phyloP scores from a whole-genome alignment of 2,329 filamentous ascomycete genomes.

The Lasiodiplodia gonubiensis region DNA sequence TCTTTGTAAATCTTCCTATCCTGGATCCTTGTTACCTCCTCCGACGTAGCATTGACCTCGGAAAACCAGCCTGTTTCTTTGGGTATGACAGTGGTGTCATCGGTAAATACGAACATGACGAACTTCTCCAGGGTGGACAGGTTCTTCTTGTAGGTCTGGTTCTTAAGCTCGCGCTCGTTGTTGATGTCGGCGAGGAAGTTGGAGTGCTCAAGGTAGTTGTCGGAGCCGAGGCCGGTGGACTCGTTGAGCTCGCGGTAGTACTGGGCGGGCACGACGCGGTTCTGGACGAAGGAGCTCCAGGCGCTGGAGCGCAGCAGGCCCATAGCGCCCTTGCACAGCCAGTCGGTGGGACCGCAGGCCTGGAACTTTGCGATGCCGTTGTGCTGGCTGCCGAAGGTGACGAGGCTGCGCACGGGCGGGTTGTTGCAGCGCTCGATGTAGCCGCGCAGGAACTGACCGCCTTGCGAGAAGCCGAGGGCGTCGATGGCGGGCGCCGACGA shows the following conservation, averaged over 20 bases:
- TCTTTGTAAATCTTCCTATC: conserved; percentile 78
- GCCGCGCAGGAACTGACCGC: conserved; percentile 91
- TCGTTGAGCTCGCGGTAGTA: conserved; percentile 78
- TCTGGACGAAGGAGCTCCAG: conserved; percentile 80
- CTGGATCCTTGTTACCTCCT: conserved; percentile 68
- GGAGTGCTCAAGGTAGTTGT: conserved; percentile 76
- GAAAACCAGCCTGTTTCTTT: conserved; percentile 92
- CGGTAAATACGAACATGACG: conserved; percentile 86
- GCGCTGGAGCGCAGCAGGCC: conserved; percentile 78
- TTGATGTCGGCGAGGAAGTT: conserved; percentile 96
- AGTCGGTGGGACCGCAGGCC: conserved; percentile 72
- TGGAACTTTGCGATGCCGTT: conserved; percentile 89
- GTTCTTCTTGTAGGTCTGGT: conserved; percentile 73
- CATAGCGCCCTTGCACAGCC: conserved; percentile 81
- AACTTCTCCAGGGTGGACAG: conserved; percentile 74
- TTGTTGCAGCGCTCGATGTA: conserved; percentile 86
- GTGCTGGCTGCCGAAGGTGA: conserved; percentile 91
- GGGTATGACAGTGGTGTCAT: conserved; percentile 84
- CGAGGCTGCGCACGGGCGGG: conserved; percentile 75
- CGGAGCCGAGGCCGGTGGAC: conserved; percentile 59
- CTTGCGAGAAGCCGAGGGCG: conserved; percentile 93
- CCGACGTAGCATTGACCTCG: conserved; percentile 74
- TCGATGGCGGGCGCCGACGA: conserved; percentile 83
- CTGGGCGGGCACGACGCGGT: conserved; percentile 84
- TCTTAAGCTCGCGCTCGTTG: conserved; percentile 83